Evolutionary conservation across 2,329 filamentous ascomycete species (phyloP).

Genomic region (Aspergillus pseudonomiae): DNA sequence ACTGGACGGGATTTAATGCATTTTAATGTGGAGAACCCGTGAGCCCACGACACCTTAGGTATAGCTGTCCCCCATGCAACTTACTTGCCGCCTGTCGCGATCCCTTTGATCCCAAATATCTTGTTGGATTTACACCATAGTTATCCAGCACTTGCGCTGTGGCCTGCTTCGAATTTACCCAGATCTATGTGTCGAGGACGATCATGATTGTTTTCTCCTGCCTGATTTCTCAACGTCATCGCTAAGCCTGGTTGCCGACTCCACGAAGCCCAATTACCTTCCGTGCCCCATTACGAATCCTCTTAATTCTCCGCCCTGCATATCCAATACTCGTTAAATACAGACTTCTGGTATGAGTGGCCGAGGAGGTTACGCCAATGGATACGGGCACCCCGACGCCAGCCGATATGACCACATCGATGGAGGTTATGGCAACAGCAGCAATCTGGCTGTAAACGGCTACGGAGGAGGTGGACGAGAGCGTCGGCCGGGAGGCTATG

Average conservation of each 20-base stretch:
- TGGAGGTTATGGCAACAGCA: conserved; percentile 35
- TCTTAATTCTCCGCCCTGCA: neutral
- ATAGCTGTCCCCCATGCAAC: conserved; percentile 6
- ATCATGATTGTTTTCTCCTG: conserved; percentile 29
- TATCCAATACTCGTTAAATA: conserved; percentile 3
- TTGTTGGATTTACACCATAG: neutral
- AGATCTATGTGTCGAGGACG: conserved; percentile 1
- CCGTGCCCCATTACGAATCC: conserved; percentile 8
- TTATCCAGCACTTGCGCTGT: neutral
- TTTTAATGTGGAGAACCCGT: conserved; percentile 11
- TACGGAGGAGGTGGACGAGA: conserved; percentile 36
- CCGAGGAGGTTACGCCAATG: conserved; percentile 40
- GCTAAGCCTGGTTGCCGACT: conserved; percentile 6
- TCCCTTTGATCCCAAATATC: conserved; percentile 1
- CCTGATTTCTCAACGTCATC: conserved; percentile 22
- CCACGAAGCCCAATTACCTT: conserved; percentile 1
- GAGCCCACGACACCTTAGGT: conserved; percentile 10
- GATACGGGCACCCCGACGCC: conserved; percentile 41
- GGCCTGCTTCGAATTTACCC: neutral
- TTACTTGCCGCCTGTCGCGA: neutral
- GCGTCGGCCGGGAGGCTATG: conserved; percentile 48
- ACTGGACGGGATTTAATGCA: conserved; percentile 2
- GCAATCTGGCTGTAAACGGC: conserved; percentile 36
- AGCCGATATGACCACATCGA: conserved; percentile 40
- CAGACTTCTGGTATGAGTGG: conserved; percentile 37